phyloP scores from a whole-genome alignment of 805 yeast species.

The Yamadazyma nakazawae region DNA sequence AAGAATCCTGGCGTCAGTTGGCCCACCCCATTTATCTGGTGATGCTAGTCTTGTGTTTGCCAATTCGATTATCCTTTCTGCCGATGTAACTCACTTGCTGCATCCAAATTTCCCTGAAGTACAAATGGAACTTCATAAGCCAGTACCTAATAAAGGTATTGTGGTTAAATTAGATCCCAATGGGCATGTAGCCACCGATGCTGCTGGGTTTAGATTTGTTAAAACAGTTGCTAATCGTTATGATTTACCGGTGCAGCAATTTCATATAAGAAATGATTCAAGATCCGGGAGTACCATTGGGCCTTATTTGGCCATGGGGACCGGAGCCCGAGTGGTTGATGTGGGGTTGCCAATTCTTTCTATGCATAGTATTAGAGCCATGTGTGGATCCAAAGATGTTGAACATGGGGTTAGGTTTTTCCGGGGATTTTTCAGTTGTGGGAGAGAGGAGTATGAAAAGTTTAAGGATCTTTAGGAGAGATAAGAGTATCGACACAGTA shows the following conservation, averaged over 20 bases:
- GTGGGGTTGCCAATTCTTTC: slow-evolving; percentile 41
- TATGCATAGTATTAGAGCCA: slow-evolving; percentile 41
- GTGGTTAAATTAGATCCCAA: slow-evolving; percentile 36
- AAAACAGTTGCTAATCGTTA: slow-evolving; percentile 21
- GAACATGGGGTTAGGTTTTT: slow-evolving; percentile 37
- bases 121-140: slow-evolving; percentile 32
- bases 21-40: background rate
- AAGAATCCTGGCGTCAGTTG: slow-evolving; percentile 8
- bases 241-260: slow-evolving; percentile 30
- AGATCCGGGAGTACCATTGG: slow-evolving; percentile 44
- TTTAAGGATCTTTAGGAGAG: slow-evolving; percentile 7
- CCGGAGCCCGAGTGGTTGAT: slow-evolving; percentile 38
- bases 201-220: slow-evolving; percentile 26
- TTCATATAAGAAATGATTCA: slow-evolving; percentile 40
- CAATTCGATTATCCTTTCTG: slow-evolving; percentile 35
- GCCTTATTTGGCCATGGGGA: slow-evolving; percentile 33
- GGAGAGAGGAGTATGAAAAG: slow-evolving; percentile 6
- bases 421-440: slow-evolving; percentile 22
- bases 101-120: slow-evolving; percentile 38
- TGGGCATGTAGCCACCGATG: slow-evolving; percentile 37
- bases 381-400: slow-evolving; percentile 37
- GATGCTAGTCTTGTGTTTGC: slow-evolving; percentile 18
- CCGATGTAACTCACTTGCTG: slow-evolving; percentile 43
- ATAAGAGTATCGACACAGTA: too few species aligned
- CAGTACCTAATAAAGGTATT: slow-evolving; percentile 39